Base-by-base conservation (phyloP, 2,329 filamentous ascomycete species). In the Drechslerella coelobrocha region DNA sequence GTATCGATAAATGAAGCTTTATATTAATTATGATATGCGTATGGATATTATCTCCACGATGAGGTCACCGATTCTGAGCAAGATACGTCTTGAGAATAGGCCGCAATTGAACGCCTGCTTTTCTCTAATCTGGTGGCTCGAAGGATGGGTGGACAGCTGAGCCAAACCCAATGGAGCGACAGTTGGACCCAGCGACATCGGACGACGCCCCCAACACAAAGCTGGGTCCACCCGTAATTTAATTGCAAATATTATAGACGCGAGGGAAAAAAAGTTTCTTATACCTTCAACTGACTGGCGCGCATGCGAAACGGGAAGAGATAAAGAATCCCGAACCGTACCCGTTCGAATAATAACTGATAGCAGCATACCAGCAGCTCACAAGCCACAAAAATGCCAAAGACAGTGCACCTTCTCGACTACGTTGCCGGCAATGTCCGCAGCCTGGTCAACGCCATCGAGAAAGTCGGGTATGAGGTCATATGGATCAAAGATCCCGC, bases 341-440 rank as follows among this genome's bases (percentile, higher is more conserved):
- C n/a, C n/a, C n/a, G n/a, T n/a, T n/a, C n/a, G n/a, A n/a, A 19
- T 3, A 21, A 26, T 21, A 9, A 8, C 19, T 2, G 14, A 34
- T 14, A 7, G 5, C 45, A 23, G 24, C 37, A 9, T 19, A 12
- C n/a, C 29, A 2, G 26, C 12, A 14, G 7, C n/a, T 5, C 8
- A 17, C 23, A 6, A 2, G 39, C 7, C 8, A 9, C 47, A 56
- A 23, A n/a, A 23, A 71, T 71, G 66, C 21, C 66, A 34, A 66
- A 72, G 9, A 72, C 68, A 12, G 68, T 72, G 34, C 68, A 72
- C 21, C 43, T 72, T 19, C 82, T 88, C 57, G 86, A 97, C 82
- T 97, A 97, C 79, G 93, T 97, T 74, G 93, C 94, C 72, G 94
- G 94, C 78, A 99, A 99, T 80, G 88, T 99, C 76, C 89, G 93